Base-by-base conservation (phyloP, 129 eudicot species). In the Escallonia herrerae region DNA sequence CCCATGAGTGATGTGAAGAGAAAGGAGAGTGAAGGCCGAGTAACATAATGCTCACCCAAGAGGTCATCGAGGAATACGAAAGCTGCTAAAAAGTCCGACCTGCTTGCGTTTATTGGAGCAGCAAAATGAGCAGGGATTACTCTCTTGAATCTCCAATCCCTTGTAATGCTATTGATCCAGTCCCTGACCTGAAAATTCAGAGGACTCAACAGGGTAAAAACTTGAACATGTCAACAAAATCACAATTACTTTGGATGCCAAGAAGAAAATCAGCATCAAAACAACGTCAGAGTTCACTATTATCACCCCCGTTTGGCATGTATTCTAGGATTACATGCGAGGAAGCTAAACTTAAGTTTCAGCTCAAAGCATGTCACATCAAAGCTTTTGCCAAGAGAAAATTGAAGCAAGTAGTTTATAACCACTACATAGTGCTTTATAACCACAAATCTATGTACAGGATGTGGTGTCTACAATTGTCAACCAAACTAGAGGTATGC, bases 61-160 rank as follows among this genome's bases (percentile, higher is more conserved):
- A 94, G 90, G 39, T 94, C 99, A 43, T 94, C 99, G 66, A 94
- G 89, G 77, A 94, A 94, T 22, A 79, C 93, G 80, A 94, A 94
- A 50, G 99, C 99, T 15, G 95, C 95, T 58, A 94, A 43, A 46
- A 94, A 89, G 39, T 94, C 99, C 15, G 99, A 89, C 76, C 90
- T 75, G 83, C 82, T 82, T 15, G 97, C 97, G 38, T 89, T 89
- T 66, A 94, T 79, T n/a, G 99, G 99, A 44, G 87, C 99, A 7
- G 87, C 82, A 74, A 94, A 94, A 70, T 94, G 99, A 41, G 99
- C 99, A 2, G 99, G 97, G 58, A 94, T 89, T 72, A 94, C 89
- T 73, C 95, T 86, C 77, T 86, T 86, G 76, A 94, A 94, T 70
- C 51, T 89, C 99, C 99, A 94, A 72, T 94, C 99, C 59, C 86